Percentiles rank a stretch among this genome's conserved stretches.
Conservation (phyloP, 257 asterid species). For the Handroanthus guayacan region DNA sequence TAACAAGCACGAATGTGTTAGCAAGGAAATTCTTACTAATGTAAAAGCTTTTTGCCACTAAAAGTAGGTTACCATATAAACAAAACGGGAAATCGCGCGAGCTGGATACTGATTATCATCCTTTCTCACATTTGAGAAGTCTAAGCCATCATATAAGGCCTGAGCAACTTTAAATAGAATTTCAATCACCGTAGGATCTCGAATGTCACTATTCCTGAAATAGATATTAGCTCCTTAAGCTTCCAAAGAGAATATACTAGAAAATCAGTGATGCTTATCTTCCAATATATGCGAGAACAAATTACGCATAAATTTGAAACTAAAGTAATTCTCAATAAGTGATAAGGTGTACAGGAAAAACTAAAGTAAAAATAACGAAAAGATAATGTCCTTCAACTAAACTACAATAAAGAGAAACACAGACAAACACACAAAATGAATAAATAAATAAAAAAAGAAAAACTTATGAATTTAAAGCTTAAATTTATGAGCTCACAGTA, state of each 20-base stretch:
- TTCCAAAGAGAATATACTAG: constrained; percentile 20
- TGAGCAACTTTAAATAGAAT: constrained; percentile 82
- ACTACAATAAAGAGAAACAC: neutral
- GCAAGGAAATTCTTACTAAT: constrained; percentile 24
- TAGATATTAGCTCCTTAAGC: constrained; percentile 19
- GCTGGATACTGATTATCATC: constrained; percentile 74
- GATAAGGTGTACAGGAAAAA: neutral
- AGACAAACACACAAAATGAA: neutral
- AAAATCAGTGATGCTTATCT: constrained; percentile 28
- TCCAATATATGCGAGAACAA: constrained; percentile 24
- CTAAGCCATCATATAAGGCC: constrained; percentile 71
- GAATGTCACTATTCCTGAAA: constrained; percentile 59
- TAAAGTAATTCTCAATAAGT: neutral
- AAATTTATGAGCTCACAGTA: neutral
- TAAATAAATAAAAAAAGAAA: neutral
- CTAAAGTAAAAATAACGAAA: neutral
- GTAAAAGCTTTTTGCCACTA: constrained; percentile 29
- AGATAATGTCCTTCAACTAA: neutral
- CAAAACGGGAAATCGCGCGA: constrained; percentile 71
- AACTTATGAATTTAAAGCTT: neutral
- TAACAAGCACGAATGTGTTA: constrained; percentile 33
- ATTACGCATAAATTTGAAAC: neutral
- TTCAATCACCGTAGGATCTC: constrained; percentile 70
- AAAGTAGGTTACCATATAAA: constrained; percentile 60
- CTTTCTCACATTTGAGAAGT: constrained; percentile 67